These are phyloP conservation scores for Aspergillus sparsus DNA, from an alignment of 495 filamentous ascomycete genomes.

Conservation along the genomic window DNA sequence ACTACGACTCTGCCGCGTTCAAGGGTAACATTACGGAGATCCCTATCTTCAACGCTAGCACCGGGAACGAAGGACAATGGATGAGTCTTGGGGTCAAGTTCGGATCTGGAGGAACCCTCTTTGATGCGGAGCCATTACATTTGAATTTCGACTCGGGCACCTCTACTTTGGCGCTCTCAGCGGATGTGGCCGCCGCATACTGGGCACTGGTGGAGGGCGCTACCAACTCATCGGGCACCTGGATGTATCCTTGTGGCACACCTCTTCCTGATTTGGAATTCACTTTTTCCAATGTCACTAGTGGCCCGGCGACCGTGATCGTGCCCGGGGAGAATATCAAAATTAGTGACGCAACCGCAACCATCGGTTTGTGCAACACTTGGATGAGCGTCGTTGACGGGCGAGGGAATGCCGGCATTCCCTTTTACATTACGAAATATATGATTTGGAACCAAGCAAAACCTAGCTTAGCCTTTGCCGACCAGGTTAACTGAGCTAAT, in stretches of 20 bases:
- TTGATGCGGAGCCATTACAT: constrained; percentile 7
- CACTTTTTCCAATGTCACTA: constrained; percentile 15
- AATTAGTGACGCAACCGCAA: constrained; percentile 6
- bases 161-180: constrained; percentile 8
- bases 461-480: constrained; percentile 18
- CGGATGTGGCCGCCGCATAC: constrained; percentile 16
- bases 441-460: constrained; percentile 17
- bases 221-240: constrained; percentile 11
- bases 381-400: constrained; percentile 17
- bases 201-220: constrained; percentile 14
- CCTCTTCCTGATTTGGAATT: constrained; percentile 14
- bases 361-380: constrained; percentile 11
- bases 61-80: constrained; percentile 18
- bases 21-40: constrained; percentile 10
- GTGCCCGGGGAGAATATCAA: constrained; percentile 15
- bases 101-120: constrained; percentile 7
- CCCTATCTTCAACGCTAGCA: constrained; percentile 12
- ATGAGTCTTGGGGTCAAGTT: constrained; percentile 13
- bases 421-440: constrained; percentile 16
- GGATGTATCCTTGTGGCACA: constrained; percentile 17
- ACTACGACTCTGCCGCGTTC: constrained; percentile 13
- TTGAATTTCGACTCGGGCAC: constrained; percentile 18
- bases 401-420: constrained; percentile 14
- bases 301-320: constrained; percentile 11
- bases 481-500: constrained; percentile 9